Conservation (phyloP, 139 green algal genomes). For the Pseudopediastrum boryanum region DNA sequence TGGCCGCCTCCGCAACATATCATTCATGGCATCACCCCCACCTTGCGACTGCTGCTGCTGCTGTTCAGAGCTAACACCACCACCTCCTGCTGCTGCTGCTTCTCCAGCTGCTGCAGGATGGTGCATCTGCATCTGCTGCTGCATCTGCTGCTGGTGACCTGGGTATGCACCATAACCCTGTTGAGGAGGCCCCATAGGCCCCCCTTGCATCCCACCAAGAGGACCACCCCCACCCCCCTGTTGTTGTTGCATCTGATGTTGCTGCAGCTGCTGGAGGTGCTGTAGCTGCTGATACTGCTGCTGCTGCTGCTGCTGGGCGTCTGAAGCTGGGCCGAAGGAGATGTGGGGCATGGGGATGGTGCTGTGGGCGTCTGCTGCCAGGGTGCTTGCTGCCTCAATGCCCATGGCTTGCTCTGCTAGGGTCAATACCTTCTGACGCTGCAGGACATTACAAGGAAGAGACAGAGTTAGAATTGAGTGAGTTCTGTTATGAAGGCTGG, state of each 20-base stretch:
- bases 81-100: too few relatives aligned
- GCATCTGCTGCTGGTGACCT: too few relatives aligned
- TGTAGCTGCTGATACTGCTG: background rate
- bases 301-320: background rate
- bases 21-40: too few relatives aligned
- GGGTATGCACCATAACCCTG: too few relatives aligned
- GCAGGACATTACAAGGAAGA: background rate
- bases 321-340: background rate
- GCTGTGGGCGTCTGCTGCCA: background rate
- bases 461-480: background rate
- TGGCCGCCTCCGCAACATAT: too few relatives aligned
- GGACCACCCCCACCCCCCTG: too few relatives aligned
- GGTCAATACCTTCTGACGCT: background rate
- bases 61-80: too few relatives aligned
- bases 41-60: too few relatives aligned
- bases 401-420: background rate
- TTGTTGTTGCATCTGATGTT: background rate
- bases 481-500: background rate
- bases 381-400: background rate
- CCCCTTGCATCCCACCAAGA: too few relatives aligned
- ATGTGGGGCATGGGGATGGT: background rate
- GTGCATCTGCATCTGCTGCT: too few relatives aligned
- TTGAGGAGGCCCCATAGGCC: too few relatives aligned
- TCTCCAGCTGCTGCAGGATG: too few relatives aligned
- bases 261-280: background rate